phyloP scores from a whole-genome alignment of 805 yeast genomes.

The Monosporozyma servazzii region DNA sequence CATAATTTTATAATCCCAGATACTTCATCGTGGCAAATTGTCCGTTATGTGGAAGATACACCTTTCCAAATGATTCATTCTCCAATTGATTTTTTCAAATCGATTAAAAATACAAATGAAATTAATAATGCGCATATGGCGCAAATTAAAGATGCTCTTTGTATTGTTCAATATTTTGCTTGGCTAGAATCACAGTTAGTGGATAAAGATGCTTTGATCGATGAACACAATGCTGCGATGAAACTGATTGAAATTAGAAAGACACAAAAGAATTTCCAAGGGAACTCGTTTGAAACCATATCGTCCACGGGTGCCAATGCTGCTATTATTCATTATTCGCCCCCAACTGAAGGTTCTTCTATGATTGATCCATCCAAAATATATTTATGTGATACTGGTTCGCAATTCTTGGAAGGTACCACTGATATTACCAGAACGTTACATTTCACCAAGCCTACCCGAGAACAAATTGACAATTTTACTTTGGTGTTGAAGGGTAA shows the following conservation, averaged over 20 bases:
- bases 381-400: slow-evolving; percentile 81
- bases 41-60: slow-evolving; percentile 33
- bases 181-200: slow-evolving; percentile 67
- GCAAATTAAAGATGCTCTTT: slow-evolving; percentile 77
- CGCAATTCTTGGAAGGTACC: slow-evolving; percentile 88
- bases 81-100: slow-evolving; percentile 60
- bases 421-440: slow-evolving; percentile 90
- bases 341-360: slow-evolving; percentile 48
- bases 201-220: slow-evolving; percentile 34
- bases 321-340: slow-evolving; percentile 68
- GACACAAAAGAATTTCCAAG: slow-evolving; percentile 47
- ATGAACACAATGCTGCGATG: slow-evolving; percentile 58
- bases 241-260: slow-evolving; percentile 48
- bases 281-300: slow-evolving; percentile 67
- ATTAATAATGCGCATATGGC: slow-evolving; percentile 62
- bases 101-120: slow-evolving; percentile 68
- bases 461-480: slow-evolving; percentile 55
- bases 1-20: slow-evolving; percentile 40
- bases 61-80: slow-evolving; percentile 37
- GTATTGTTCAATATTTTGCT: slow-evolving; percentile 61
- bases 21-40: slow-evolving; percentile 60
- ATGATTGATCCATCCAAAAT: slow-evolving; percentile 58
- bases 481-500: slow-evolving; percentile 90
- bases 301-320: slow-evolving; percentile 71
- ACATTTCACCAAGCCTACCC: slow-evolving; percentile 51